Percentiles rank a stretch among this genome's conserved stretches.
These are phyloP conservation scores for Fusarium poae DNA, from an alignment of 2,329 filamentous ascomycete genomes.

Conservation along the genomic window DNA sequence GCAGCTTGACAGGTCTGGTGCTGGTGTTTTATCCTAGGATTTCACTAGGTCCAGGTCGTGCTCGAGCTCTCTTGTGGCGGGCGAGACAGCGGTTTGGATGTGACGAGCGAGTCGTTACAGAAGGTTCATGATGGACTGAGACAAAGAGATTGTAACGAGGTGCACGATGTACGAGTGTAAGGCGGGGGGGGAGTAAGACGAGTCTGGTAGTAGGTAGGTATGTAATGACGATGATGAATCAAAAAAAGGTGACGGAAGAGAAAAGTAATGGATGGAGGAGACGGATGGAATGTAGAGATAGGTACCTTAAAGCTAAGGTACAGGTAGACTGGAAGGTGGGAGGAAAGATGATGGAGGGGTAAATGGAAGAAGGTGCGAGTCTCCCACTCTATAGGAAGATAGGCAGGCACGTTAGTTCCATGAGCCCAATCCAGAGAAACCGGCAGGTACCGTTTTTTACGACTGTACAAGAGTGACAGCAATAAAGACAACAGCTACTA, in stretches of 20 bases:
- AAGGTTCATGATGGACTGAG: conserved; percentile 40
- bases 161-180: not conserved
- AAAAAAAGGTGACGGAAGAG: conserved; percentile 25
- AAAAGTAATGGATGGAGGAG: conserved; percentile 22
- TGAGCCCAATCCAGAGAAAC: not conserved
- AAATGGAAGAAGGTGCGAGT: conserved; percentile 22
- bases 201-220: not conserved
- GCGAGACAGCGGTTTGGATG: conserved; percentile 39
- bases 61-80: conserved; percentile 38
- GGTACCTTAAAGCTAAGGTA: conserved; percentile 25
- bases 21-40: conserved; percentile 29
- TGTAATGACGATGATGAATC: conserved; percentile 22
- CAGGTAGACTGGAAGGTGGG: conserved; percentile 11
- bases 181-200: conserved; percentile 17
- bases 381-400: not conserved
- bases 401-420: not conserved
- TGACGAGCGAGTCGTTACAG: conserved; percentile 41
- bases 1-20: conserved; percentile 39
- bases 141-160: conserved; percentile 23
- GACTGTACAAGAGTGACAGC: not conserved
- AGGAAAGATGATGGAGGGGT: conserved; percentile 31
- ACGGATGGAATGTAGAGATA: conserved; percentile 30
- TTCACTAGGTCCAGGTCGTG: conserved; percentile 36
- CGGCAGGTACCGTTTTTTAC: not conserved
- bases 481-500: not conserved